phyloP scores from a whole-genome alignment of 2,329 filamentous ascomycete species.

The Alternaria novae-zelandiae region DNA sequence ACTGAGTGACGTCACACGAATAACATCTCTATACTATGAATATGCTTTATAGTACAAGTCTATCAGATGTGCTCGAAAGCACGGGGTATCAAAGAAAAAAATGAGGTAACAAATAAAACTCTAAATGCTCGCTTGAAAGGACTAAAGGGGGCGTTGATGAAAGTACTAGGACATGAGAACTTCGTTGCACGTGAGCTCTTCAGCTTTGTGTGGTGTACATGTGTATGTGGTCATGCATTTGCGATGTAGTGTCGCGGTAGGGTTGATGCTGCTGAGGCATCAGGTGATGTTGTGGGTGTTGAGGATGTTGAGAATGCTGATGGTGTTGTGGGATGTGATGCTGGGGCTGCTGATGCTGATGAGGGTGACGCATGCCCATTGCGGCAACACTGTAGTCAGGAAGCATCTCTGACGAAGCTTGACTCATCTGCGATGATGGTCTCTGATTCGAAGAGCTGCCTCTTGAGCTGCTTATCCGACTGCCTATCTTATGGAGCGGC shows the following conservation, averaged over 20 bases:
- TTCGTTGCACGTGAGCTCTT: conserved; percentile 7
- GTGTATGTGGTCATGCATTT: conserved; percentile 34
- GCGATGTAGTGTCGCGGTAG: conserved; percentile 22
- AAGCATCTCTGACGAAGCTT: conserved; percentile 26
- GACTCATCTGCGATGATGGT: conserved; percentile 31
- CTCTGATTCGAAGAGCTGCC: conserved; percentile 31
- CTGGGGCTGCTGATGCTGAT: conserved; percentile 22
- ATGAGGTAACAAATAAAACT: conserved; percentile 2
- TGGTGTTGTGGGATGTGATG: conserved; percentile 23
- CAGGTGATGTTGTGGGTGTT: conserved; percentile 30
- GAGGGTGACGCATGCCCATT: conserved; percentile 29
- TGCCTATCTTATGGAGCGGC: conserved; percentile 43
- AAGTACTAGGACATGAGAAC: neutral
- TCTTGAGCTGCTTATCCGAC: conserved; percentile 32
- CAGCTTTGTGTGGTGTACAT: conserved; percentile 30
- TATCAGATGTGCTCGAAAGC: conserved; percentile 20
- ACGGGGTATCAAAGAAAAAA: conserved; percentile 28
- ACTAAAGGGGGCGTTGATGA: conserved; percentile 1
- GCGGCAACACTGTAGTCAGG: conserved; percentile 28
- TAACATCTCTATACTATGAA: neutral
- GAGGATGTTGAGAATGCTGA: conserved; percentile 11
- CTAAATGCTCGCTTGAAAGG: conserved; percentile 25
- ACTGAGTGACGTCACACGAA: neutral
- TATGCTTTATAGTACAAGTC: conserved; percentile 22
- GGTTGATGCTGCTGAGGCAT: conserved; percentile 26